A percentile compares a stretch with the other conserved stretches of the same genome.
These are phyloP conservation scores for Nicotiana knightiana DNA, from an alignment of 257 asterid species.

Conservation along the genomic window DNA sequence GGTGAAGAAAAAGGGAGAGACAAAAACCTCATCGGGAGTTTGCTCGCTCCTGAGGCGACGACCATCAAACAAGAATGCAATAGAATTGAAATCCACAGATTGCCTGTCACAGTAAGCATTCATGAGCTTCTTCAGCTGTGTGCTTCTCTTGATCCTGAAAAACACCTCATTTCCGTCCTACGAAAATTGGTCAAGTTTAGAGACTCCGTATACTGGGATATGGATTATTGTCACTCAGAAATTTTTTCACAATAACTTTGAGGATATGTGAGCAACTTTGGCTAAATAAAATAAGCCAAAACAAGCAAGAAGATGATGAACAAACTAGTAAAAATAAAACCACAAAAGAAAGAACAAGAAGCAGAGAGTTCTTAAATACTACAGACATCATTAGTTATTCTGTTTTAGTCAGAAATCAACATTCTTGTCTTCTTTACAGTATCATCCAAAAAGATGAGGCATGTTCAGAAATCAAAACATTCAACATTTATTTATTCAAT, in stretches of 20 bases:
- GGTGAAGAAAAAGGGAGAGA: neutral
- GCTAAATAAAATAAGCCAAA: neutral
- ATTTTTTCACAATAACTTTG: neutral
- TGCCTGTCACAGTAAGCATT: slow-evolving; percentile 41
- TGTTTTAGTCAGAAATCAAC: neutral
- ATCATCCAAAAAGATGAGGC: neutral
- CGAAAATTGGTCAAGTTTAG: neutral
- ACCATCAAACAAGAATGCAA: slow-evolving; percentile 38
- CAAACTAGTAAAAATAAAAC: neutral
- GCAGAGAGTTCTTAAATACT: neutral
- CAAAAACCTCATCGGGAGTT: slow-evolving; percentile 38
- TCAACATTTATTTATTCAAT: neutral
- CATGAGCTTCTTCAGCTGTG: slow-evolving; percentile 37
- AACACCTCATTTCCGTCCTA: slow-evolving; percentile 39
- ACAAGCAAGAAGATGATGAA: neutral
- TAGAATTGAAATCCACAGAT: slow-evolving; percentile 25
- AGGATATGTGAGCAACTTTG: neutral
- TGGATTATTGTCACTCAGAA: neutral
- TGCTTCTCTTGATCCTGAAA: slow-evolving; percentile 35
- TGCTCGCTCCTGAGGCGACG: slow-evolving; percentile 30
- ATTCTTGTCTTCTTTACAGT: neutral
- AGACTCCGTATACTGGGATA: neutral
- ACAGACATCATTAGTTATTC: neutral
- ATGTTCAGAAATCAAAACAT: neutral
- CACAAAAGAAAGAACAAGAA: neutral